These are phyloP conservation scores for Trichophyton schoenleinii DNA, from an alignment of 2,329 filamentous ascomycete genomes.

Conservation along the genomic window DNA sequence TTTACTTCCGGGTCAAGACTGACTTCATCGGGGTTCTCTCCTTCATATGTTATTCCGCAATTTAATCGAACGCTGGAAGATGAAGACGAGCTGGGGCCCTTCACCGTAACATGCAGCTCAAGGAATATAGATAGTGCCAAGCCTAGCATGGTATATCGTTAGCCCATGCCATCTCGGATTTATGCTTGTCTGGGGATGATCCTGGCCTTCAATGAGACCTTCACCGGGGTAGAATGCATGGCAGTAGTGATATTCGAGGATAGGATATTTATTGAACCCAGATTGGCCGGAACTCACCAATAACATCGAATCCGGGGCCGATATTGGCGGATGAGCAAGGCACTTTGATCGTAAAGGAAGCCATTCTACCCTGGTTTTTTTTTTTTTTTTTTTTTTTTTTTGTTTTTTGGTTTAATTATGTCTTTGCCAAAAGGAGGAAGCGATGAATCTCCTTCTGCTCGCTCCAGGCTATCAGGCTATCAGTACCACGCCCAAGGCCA, in stretches of 20 bases:
- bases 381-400: too few relatives aligned
- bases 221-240: neutral
- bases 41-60: slow-evolving; percentile 84
- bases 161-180: neutral
- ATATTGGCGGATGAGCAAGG: slow-evolving; percentile 97
- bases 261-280: neutral
- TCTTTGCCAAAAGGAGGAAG: neutral
- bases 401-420: too few relatives aligned
- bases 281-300: slow-evolving; percentile 30
- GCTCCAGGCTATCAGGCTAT: neutral
- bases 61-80: slow-evolving; percentile 55
- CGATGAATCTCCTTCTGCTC: neutral
- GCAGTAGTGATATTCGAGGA: neutral
- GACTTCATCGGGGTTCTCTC: slow-evolving; percentile 59
- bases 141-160: slow-evolving; percentile 33
- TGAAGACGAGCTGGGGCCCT: slow-evolving; percentile 33
- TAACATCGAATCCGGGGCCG: slow-evolving; percentile 93
- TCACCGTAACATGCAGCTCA: slow-evolving; percentile 70
- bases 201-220: neutral
- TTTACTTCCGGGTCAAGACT: slow-evolving; percentile 75
- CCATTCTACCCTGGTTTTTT: neutral
- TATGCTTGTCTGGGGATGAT: neutral
- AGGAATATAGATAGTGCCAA: slow-evolving; percentile 89
- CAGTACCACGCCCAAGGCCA: neutral
- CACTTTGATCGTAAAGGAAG: slow-evolving; percentile 55